These are phyloP conservation scores for Penicillium malachiteum DNA, from an alignment of 495 filamentous ascomycete species.

Conservation along the genomic window DNA sequence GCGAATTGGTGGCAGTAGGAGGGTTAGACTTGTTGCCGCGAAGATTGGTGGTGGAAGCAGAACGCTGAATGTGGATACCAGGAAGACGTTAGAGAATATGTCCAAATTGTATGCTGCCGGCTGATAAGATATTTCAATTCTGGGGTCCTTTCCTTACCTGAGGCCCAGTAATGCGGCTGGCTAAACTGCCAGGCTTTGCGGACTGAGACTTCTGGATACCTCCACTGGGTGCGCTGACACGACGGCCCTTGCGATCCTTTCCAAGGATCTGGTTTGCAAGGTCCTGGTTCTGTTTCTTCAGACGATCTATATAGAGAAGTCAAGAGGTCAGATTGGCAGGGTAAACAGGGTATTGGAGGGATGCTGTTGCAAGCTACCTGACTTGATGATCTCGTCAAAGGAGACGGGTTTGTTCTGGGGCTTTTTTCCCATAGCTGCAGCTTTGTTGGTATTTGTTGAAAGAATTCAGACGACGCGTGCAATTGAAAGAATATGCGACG, in stretches of 20 bases:
- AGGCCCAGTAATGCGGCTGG: conserved; percentile 71
- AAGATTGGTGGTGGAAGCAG: conserved; percentile 35
- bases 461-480: neutral
- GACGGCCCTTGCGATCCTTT: conserved; percentile 49
- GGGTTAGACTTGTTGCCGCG: conserved; percentile 31
- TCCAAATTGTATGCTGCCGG: neutral
- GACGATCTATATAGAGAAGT: conserved; percentile 49
- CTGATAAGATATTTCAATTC: too few relatives aligned
- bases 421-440: too few relatives aligned
- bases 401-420: conserved; percentile 36
- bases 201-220: conserved; percentile 42
- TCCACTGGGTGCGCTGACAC: conserved; percentile 55
- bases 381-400: conserved; percentile 66
- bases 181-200: conserved; percentile 56
- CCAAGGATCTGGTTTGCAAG: conserved; percentile 72
- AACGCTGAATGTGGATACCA: conserved; percentile 33
- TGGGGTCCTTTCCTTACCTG: conserved; percentile 56
- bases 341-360: neutral
- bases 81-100: conserved; percentile 2
- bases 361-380: conserved; percentile 38
- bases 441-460: too few relatives aligned
- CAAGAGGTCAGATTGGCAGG: too few relatives aligned
- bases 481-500: neutral
- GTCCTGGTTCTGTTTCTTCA: conserved; percentile 66
- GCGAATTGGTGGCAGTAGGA: conserved; percentile 9